phyloP scores from a whole-genome alignment of 2,329 filamentous ascomycete genomes.

The Clarireedia paspali region DNA sequence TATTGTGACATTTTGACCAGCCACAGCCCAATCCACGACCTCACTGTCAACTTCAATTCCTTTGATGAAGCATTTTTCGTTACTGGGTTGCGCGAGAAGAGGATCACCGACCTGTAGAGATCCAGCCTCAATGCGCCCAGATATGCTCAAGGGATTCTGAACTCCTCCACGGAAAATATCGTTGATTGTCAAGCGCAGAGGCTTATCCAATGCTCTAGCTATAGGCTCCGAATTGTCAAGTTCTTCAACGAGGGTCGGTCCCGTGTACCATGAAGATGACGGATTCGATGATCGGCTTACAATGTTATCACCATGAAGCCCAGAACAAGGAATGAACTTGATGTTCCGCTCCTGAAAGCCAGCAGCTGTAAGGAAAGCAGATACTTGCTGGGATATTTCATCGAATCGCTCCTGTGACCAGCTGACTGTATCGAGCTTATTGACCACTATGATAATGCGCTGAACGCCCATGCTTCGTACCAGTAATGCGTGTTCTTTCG shows the following conservation, averaged over 20 bases:
- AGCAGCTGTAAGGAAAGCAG: constrained; percentile 71
- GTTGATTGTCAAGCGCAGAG: constrained; percentile 77
- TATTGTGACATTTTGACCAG: constrained; percentile 81
- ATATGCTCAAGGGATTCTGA: constrained; percentile 75
- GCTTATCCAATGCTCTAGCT: constrained; percentile 63
- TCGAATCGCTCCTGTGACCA: constrained; percentile 82
- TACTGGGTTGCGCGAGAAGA: constrained; percentile 71
- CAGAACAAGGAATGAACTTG: constrained; percentile 82
- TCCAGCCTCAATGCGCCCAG: constrained; percentile 79
- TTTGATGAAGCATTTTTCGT: constrained; percentile 74
- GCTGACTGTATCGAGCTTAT: constrained; percentile 82
- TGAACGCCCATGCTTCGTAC: constrained; percentile 87
- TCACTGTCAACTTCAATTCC: constrained; percentile 70
- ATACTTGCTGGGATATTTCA: constrained; percentile 77
- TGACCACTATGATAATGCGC: constrained; percentile 80
- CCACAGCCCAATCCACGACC: constrained; percentile 78
- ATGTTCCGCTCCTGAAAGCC: constrained; percentile 78
- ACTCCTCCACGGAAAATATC: constrained; percentile 78
- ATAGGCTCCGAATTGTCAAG: constrained; percentile 76
- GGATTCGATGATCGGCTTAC: constrained; percentile 47
- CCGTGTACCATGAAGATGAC: constrained; percentile 69
- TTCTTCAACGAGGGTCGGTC: constrained; percentile 72
- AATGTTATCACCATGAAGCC: constrained; percentile 83
- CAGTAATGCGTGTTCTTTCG: constrained; percentile 84
- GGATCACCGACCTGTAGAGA: constrained; percentile 78